Conservation (phyloP, 805 yeast species). For the Yarrowia sp. region DNA sequence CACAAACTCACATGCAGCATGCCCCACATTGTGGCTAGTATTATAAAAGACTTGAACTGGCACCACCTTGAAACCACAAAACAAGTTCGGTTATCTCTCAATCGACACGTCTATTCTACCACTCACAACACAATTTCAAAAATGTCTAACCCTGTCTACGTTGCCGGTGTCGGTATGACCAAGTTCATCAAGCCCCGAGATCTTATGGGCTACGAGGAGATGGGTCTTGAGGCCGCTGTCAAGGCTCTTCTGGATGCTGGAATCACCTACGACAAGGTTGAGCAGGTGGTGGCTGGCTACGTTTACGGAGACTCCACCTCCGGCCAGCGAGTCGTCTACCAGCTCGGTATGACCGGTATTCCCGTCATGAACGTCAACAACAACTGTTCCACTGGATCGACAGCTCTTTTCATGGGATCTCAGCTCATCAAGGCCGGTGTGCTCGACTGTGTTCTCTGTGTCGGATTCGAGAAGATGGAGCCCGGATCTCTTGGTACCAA, state of each 20-base stretch:
- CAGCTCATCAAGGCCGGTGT: constrained; percentile 43
- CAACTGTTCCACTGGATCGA: constrained; percentile 46
- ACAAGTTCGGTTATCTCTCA: neutral
- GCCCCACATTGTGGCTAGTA: constrained; percentile 38
- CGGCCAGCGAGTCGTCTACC: constrained; percentile 45
- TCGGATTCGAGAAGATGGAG: constrained; percentile 46
- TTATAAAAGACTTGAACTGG: constrained; percentile 16
- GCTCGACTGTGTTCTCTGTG: constrained; percentile 44
- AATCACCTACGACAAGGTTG: constrained; percentile 44
- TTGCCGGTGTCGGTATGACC: constrained; percentile 47
- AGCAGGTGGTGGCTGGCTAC: constrained; percentile 43
- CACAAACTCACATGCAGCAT: constrained; percentile 30
- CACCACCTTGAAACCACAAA: neutral
- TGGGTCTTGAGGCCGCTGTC: constrained; percentile 46
- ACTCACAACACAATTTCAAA: neutral
- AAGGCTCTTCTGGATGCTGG: constrained; percentile 46
- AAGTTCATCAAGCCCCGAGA: constrained; percentile 46
- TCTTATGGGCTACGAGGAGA: constrained; percentile 43
- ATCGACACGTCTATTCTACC: neutral
- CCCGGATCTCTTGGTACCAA: constrained; percentile 44
- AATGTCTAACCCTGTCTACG: constrained; percentile 41
- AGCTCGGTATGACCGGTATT: constrained; percentile 46
- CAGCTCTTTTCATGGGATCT: constrained; percentile 44
- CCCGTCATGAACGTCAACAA: constrained; percentile 46
- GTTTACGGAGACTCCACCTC: constrained; percentile 46